Base-by-base conservation (phyloP, 2,329 filamentous ascomycete genomes). In the Paraphoma chrysanthemicola region DNA sequence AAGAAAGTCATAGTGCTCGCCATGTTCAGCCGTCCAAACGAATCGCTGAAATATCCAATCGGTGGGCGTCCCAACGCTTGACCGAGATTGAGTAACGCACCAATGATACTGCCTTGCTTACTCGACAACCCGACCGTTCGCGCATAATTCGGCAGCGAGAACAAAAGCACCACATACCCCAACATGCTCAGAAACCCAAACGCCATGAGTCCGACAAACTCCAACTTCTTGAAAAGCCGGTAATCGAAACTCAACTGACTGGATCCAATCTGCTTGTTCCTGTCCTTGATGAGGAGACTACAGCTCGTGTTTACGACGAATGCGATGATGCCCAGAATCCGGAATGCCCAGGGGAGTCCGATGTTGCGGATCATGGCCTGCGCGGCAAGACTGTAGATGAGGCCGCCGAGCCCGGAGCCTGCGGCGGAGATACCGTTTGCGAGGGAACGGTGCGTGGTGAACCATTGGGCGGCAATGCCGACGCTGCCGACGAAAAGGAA, bases 131-230 rank as follows among this genome's bases (percentile, higher is more conserved):
- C 90, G 43, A 93, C 85, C 4, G 82, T 83, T 53, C 85, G 82
- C 38, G 88, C 88, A 69, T 92, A 94, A 71, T 89, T 90, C 12
- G 90, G 87, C 44, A 93, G 78, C 10, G 86, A 90, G 75, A 93
- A 94, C 44, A 93, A 83, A n/a, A 93, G 81, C 4, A 92, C 88
- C 28, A 91, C 83, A 66, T 94, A 94, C 5, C 84, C 90, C 12
- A 94, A 78, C 77, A 93, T 86, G 57, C 84, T 88, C 60, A 93
- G 87, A 74, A 88, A 86, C 7, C 88, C 88, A 80, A 88, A 95
- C 2, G 77, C 81, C 38, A 91, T 74, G 11, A 91, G 80, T 2
- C 92, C 78, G 28, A 88, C 71, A 62, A 89, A 92, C 67, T 91
- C 86, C 0, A 79, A 68, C 4, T 83, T 80, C 60, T 79, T 84